A percentile compares a stretch with the other conserved stretches of the same genome.
These are phyloP conservation scores for Trichoderma orchidacearum DNA, from an alignment of 495 filamentous ascomycete species.

Conservation along the genomic window DNA sequence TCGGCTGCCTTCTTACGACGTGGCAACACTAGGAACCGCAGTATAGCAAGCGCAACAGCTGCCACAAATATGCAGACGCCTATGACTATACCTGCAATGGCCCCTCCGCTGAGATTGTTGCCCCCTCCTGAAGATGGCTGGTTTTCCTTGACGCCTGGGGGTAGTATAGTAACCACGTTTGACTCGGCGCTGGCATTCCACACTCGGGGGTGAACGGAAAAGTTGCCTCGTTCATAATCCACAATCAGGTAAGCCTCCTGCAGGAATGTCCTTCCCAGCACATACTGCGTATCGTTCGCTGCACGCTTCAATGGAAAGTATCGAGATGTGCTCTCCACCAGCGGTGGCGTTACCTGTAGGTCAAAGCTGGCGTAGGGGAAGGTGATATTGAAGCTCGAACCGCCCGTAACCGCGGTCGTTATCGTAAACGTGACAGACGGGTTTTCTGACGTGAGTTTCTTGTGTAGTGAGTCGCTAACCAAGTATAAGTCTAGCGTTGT, in stretches of 20 bases:
- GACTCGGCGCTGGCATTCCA: background rate
- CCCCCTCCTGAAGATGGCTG: constrained; percentile 9
- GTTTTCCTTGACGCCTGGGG: background rate
- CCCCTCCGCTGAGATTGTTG: constrained; percentile 29
- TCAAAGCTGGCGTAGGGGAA: constrained; percentile 33
- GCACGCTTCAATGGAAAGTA: constrained; percentile 49
- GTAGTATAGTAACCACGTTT: background rate
- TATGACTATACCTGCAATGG: constrained; percentile 24
- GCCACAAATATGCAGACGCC: constrained; percentile 6
- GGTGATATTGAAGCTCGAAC: constrained; percentile 40
- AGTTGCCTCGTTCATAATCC: constrained; percentile 47
- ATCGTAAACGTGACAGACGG: background rate
- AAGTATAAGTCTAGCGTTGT: constrained; percentile 28
- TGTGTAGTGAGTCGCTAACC: constrained; percentile 12
- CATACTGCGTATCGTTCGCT: constrained; percentile 36
- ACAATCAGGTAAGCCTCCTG: constrained; percentile 57
- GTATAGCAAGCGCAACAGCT: background rate
- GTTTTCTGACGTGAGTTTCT: background rate
- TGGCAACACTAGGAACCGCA: background rate
- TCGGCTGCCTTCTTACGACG: background rate
- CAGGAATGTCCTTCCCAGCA: constrained; percentile 52
- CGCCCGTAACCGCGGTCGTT: constrained; percentile 15
- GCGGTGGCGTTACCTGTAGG: constrained; percentile 19
- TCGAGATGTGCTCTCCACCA: constrained; percentile 10
- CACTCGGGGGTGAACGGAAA: constrained; percentile 37